Evolutionary conservation across 345 rosid genomes (phyloP).

Genomic region (Hevea brasiliensis): DNA sequence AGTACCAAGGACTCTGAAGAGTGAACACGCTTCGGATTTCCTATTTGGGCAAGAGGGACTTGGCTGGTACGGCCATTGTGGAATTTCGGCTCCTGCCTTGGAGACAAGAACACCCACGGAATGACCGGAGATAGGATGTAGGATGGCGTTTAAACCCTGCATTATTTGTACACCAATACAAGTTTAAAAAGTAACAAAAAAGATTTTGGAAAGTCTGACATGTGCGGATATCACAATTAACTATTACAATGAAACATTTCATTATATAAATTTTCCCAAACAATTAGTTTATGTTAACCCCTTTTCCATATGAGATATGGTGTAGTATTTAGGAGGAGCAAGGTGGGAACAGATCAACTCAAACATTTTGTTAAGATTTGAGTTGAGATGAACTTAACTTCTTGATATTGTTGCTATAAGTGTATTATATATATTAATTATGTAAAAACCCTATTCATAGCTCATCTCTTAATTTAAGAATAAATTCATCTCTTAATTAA

Average conservation of each 20-base stretch:
- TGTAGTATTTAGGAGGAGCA: conserved; percentile 6
- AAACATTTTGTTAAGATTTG: conserved; percentile 53
- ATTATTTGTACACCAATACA: conserved; percentile 35
- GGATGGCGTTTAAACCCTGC: conserved; percentile 18
- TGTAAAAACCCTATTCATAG: no score
- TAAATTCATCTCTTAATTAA: no score
- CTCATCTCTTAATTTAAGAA: no score
- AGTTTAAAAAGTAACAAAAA: conserved; percentile 1
- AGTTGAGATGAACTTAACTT: conserved; percentile 23
- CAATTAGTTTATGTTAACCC: conserved; percentile 28
- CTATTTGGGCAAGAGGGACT: conserved; percentile 60
- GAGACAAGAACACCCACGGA: not conserved
- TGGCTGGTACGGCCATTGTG: conserved; percentile 39
- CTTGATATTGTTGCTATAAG: not conserved
- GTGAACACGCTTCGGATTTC: conserved; percentile 70
- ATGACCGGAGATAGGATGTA: conserved; percentile 5
- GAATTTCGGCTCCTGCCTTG: conserved; percentile 21
- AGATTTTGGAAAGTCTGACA: not conserved
- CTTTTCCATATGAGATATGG: conserved; percentile 11
- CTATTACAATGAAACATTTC: no score
- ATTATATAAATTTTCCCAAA: no score
- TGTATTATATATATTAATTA: not conserved
- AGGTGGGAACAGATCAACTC: conserved; percentile 38
- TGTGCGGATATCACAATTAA: no score
- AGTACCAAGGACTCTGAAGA: conserved; percentile 72